A percentile compares a stretch with the other conserved stretches of the same genome.
These are phyloP conservation scores for Nannochloropsis salina DNA, from an alignment of 108 stramenopile species.

Conservation along the genomic window DNA sequence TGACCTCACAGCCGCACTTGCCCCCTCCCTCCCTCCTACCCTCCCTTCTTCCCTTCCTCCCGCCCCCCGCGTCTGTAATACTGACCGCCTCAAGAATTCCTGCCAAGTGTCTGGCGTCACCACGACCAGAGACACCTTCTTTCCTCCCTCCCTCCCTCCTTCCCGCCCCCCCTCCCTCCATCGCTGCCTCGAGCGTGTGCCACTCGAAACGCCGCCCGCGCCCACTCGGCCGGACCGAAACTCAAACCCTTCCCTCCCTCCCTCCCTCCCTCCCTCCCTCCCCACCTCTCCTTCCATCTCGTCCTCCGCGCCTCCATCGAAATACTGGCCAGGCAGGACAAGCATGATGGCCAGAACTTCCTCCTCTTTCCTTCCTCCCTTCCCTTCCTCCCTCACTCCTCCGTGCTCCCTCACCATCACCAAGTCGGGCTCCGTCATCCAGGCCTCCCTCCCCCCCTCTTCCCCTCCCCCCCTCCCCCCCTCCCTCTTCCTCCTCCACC, in stretches of 20 bases:
- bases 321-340: not conserved
- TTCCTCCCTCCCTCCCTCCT: conserved; percentile 1
- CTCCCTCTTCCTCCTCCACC: not conserved
- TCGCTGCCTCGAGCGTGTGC: not conserved
- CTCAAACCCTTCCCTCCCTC: not conserved
- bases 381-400: conserved; percentile 14
- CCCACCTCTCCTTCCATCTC: not conserved
- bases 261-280: not conserved
- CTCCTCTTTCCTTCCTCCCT: not conserved
- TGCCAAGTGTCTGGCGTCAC: not conserved
- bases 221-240: not conserved
- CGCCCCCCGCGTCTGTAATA: not conserved
- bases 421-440: not conserved
- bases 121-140: not conserved
- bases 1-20: too few relatives aligned
- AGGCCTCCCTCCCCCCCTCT: not conserved
- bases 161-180: not conserved
- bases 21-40: not conserved
- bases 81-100: not conserved
- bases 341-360: not conserved
- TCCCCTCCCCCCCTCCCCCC: not conserved
- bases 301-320: not conserved
- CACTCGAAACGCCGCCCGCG: too few relatives aligned
- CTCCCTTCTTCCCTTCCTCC: not conserved
- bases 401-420: not conserved